Base-by-base conservation (phyloP, 2,329 filamentous ascomycete species). In the Bimuria novae-zelandiae region DNA sequence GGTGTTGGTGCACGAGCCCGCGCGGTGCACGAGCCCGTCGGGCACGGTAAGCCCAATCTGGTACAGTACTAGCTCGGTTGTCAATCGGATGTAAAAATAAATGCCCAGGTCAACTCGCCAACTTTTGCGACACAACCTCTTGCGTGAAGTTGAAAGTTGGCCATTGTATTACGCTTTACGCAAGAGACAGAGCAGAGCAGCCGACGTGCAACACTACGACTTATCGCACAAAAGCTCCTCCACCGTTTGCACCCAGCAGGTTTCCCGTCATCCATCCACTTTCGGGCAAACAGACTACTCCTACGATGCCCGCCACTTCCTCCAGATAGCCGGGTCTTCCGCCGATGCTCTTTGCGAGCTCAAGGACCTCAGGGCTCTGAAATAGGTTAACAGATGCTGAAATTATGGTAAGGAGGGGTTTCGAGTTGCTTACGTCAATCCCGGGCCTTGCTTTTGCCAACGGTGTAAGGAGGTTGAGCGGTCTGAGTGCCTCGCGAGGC, bases 161-260 rank as follows among this genome's bases (percentile, higher is more conserved):
- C n/a, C n/a, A n/a, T n/a, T n/a, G n/a, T n/a, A n/a, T n/a, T n/a
- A n/a, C n/a, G n/a, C n/a, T n/a, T n/a, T n/a, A n/a, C n/a, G n/a
- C n/a, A n/a, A n/a, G n/a, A n/a, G n/a, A n/a, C n/a, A n/a, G n/a
- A n/a, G n/a, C n/a, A n/a, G n/a, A n/a, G n/a, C n/a, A n/a, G n/a
- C n/a, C n/a, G n/a, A n/a, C n/a, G n/a, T n/a, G n/a, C n/a, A n/a
- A n/a, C n/a, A n/a, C n/a, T n/a, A n/a, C n/a, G n/a, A n/a, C n/a
- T 49, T 45, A 59, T 23, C 51, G 29, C 10, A 56, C 77, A 73
- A 86, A 83, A 55, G 79, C 81, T 81, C 89, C 84, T 2, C 89
- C 89, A 0, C 89, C 89, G 69, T 91, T 92, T 5, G 88, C 88
- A 74, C 85, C 88, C 3, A 92, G 82, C 29, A 90, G 85, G 71